phyloP scores from a whole-genome alignment of 176 grass and related monocot species.

The Ensete glaucum region DNA sequence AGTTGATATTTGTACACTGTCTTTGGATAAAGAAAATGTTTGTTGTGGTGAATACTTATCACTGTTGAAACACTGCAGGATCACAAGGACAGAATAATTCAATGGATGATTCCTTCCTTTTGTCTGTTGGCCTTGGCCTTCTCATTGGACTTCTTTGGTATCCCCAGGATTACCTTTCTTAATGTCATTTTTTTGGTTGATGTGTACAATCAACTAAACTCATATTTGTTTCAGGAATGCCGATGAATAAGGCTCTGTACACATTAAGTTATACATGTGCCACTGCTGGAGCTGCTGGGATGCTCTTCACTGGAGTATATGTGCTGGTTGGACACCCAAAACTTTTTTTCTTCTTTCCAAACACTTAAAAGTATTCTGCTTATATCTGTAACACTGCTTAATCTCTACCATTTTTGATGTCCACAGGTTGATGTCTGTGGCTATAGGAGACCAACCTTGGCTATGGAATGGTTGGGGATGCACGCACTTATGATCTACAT shows the following conservation, averaged over 20 bases:
- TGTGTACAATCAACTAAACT: background rate
- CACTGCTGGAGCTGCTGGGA: conserved; percentile 46
- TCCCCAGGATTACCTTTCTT: background rate
- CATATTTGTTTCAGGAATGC: conserved; percentile 35
- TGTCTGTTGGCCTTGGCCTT: conserved; percentile 45
- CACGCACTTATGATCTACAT: conserved; percentile 71
- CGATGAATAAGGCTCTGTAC: conserved; percentile 73
- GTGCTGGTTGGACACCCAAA: conserved; percentile 38
- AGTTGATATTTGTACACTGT: background rate
- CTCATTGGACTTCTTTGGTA: conserved; percentile 56
- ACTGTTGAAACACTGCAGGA: conserved; percentile 30
- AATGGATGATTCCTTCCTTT: conserved; percentile 50
- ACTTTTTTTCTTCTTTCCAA: background rate
- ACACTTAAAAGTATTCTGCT: background rate
- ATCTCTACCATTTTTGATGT: background rate
- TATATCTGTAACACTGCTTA: conserved; percentile 3
- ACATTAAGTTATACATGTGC: conserved; percentile 62
- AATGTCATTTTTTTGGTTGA: background rate
- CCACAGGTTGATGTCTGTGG: conserved; percentile 54
- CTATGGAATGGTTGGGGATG: conserved; percentile 68
- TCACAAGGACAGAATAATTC: conserved; percentile 36
- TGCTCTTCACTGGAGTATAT: conserved; percentile 55
- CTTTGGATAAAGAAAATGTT: background rate
- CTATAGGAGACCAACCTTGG: conserved; percentile 31
- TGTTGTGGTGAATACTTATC: background rate